Evolutionary conservation across 2,329 filamentous ascomycete genomes (phyloP).

Genomic region (Verticillium longisporum): DNA sequence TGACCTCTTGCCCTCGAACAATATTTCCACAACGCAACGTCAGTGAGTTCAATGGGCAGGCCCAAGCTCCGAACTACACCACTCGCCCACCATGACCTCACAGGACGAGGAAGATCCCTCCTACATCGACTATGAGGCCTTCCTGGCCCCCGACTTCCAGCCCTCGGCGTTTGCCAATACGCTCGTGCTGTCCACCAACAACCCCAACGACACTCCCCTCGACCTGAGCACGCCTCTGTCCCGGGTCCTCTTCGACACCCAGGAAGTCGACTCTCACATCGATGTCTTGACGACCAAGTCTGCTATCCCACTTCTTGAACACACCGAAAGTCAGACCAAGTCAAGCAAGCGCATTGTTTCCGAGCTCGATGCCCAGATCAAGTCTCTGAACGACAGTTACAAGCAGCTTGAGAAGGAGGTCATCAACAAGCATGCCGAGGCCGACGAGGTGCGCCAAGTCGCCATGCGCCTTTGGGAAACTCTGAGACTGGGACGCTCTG

Average conservation of each 20-base stretch:
- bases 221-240: constrained; percentile 93
- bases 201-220: constrained; percentile 79
- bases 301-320: constrained; percentile 70
- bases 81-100: constrained; percentile 19
- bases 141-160: constrained; percentile 77
- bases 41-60: not conserved
- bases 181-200: constrained; percentile 85
- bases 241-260: constrained; percentile 89
- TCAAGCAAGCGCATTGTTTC: constrained; percentile 66
- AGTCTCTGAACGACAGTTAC: constrained; percentile 77
- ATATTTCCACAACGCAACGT: too few species aligned
- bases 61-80: not conserved
- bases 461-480: constrained; percentile 76
- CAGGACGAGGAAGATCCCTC: constrained; percentile 55
- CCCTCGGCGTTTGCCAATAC: constrained; percentile 79
- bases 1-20: not conserved
- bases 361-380: constrained; percentile 74
- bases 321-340: constrained; percentile 69
- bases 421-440: constrained; percentile 74
- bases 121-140: constrained; percentile 94
- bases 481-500: constrained; percentile 66
- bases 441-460: constrained; percentile 73
- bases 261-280: constrained; percentile 95
- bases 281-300: constrained; percentile 80
- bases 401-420: constrained; percentile 81